Conservation (phyloP, 805 yeast genomes). For the Kodamaea leandrae region DNA sequence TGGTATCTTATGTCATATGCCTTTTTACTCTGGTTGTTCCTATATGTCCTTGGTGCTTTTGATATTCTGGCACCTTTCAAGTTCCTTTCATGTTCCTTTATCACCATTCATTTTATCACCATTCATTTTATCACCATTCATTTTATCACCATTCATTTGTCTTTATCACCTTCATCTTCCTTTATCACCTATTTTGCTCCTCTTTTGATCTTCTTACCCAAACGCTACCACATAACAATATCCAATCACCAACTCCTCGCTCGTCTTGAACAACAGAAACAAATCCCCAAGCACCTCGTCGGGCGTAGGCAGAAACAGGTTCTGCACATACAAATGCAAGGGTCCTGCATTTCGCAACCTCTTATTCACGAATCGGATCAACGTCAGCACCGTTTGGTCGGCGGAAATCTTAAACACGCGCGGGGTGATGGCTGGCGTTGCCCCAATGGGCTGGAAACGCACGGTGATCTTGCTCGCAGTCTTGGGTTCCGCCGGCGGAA, state of each 20-base stretch:
- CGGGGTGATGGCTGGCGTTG: conserved; percentile 50
- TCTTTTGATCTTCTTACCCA: conserved; percentile 20
- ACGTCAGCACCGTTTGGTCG: conserved; percentile 45
- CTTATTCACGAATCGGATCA: conserved; percentile 44
- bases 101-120: no score
- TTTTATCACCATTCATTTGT: not conserved
- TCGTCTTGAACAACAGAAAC: conserved; percentile 27
- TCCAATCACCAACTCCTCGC: conserved; percentile 35
- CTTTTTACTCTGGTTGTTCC: no score
- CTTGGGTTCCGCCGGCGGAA: not conserved
- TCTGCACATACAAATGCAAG: conserved; percentile 36
- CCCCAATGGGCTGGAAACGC: conserved; percentile 60
- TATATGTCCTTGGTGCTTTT: no score
- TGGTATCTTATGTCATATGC: no score
- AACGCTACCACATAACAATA: conserved; percentile 42
- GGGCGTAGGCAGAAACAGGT: conserved; percentile 41
- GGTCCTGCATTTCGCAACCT: conserved; percentile 22
- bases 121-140: not conserved
- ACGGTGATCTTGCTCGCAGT: conserved; percentile 42
- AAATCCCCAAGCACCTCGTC: conserved; percentile 38
- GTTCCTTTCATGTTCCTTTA: no score
- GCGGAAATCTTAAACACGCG: conserved; percentile 48
- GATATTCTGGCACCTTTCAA: no score
- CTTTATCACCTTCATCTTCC: not conserved
- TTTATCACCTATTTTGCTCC: not conserved